Base-by-base conservation (phyloP, 768 basidiomycete genomes). In the Amanita pallidorosea region DNA sequence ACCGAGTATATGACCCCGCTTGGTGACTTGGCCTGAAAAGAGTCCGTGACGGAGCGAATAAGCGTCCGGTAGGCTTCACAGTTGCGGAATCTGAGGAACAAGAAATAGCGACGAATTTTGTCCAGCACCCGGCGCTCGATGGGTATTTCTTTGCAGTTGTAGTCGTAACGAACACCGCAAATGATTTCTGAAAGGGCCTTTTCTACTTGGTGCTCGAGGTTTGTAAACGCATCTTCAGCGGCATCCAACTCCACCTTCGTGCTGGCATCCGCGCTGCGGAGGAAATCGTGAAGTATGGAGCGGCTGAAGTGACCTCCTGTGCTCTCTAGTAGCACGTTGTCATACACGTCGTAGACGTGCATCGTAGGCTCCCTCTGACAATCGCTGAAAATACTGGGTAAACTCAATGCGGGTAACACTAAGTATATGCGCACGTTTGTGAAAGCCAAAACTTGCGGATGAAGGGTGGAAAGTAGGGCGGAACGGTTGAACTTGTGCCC, bases 21-120 rank as follows among this genome's bases (percentile, higher is more conserved):
- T n/a, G 53, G 25, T 13, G 55, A 52, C 17, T 58, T 49, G 12
- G 58, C 56, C 27, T 56, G 55, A 45, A 55, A 54, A 4, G 55
- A 56, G 4, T 61, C 57, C 13, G 56, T n/a, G 22, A 45, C 44
- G 15, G 66, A 66, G 22, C 65, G 52, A 5, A 76, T 61, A 7
- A 69, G 70, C 41, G 71, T 58, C 20, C 59, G 57, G 54, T 79
- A 81, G 15, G 69, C 69, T 7, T 64, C 61, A 55, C 76, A 73
- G 53, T 81, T 81, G 13, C 80, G 67, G 54, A 77, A 81, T 18
- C 79, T 72, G 0, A 81, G 62, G 53, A 81, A 79, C 7, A 73
- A 63, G 35, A 80, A 68, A 56, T 74, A 81, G 51, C 71, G 72
- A 9, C 73, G 67, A 2, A 81, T 54, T 13, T 59, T 60, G 35